Evolutionary conservation across 176 grass and related monocot genomes (phyloP), one percentile per base, ranked within the genome.

Genomic region (Bromus sterilis): DNA sequence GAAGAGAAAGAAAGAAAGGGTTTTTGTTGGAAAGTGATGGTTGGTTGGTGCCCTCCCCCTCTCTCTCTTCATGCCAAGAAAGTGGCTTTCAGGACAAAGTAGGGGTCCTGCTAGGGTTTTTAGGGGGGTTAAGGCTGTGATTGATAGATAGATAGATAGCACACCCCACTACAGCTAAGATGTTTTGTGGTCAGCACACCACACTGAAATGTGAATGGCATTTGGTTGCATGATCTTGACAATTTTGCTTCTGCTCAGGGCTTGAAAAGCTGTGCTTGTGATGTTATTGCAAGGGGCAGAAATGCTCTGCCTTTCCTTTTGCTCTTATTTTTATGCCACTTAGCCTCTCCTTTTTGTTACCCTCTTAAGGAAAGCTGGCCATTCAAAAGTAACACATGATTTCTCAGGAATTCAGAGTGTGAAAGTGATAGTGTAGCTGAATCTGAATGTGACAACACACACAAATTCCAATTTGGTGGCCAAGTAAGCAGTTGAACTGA

Each of bases 31-130:
- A 82, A 97, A 89, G 94, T 89, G 94, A 91, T 83, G 86, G 88
- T 85, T 83, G 86, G 88, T 85, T 63, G 72, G 82, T 88, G 77
- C 40, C 61, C 23, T n/a, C n/a, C 10, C 31, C 51, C 29, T 6
- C n/a, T 12, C 69, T 81, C 80, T 80, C 91, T n/a, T 91, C 88
- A 91, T 88, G 94, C 86, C 88, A 91, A 82, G 83, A 97, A 93
- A 97, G 91, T 83, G 89, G 86, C 84, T 93, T 97, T 89, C 71
- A 87, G 43, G 34, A 66, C 44, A 65, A 89, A 82, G 73, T 63
- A 78, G 68, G 72, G 66, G 73, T 60, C 75, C 74, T 86, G 71
- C 74, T 90, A 90, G 85, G 90, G 79, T 81, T 74, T 90, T 46
- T 78, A 72, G 82, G 64, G 76, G 84, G 71, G 84, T 92, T 95